Conservation (phyloP, 176 grass and related monocot species). For the Oryza brachyantha region DNA sequence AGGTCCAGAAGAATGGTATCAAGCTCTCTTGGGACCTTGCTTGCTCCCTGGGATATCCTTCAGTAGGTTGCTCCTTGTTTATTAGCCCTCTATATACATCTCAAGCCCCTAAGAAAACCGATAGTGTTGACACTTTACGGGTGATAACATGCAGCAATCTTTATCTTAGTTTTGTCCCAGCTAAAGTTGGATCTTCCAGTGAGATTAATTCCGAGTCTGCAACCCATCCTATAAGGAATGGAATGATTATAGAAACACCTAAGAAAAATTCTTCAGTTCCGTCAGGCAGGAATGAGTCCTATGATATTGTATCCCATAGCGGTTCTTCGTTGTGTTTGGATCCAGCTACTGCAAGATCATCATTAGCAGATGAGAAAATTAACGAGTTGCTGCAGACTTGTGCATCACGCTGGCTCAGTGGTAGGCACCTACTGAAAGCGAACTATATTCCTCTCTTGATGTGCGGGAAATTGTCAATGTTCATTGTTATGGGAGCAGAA, state of each 20-base stretch:
- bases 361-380: slow-evolving; percentile 66
- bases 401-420: slow-evolving; percentile 65
- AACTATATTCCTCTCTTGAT: slow-evolving; percentile 64
- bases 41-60: slow-evolving; percentile 62
- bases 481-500: slow-evolving; percentile 55
- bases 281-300: slow-evolving; percentile 30
- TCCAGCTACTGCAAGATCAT: slow-evolving; percentile 48
- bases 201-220: slow-evolving; percentile 10
- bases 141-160: slow-evolving; percentile 61
- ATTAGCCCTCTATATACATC: slow-evolving; percentile 51
- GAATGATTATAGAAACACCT: slow-evolving; percentile 34
- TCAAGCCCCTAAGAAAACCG: slow-evolving; percentile 12
- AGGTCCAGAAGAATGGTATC: slow-evolving; percentile 78
- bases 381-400: slow-evolving; percentile 63
- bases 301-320: slow-evolving; percentile 26
- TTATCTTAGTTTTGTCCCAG: slow-evolving; percentile 56
- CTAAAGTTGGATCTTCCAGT: slow-evolving; percentile 32
- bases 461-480: slow-evolving; percentile 60
- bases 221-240: slow-evolving; percentile 20
- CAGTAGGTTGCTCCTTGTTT: slow-evolving; percentile 47
- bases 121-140: slow-evolving; percentile 24
- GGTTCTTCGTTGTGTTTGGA: slow-evolving; percentile 47
- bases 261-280: slow-evolving; percentile 40
- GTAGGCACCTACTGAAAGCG: slow-evolving; percentile 69
- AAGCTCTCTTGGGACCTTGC: slow-evolving; percentile 88